phyloP scores from a whole-genome alignment of 148 eudicot genomes.

The Rhododendron williamsianum region DNA sequence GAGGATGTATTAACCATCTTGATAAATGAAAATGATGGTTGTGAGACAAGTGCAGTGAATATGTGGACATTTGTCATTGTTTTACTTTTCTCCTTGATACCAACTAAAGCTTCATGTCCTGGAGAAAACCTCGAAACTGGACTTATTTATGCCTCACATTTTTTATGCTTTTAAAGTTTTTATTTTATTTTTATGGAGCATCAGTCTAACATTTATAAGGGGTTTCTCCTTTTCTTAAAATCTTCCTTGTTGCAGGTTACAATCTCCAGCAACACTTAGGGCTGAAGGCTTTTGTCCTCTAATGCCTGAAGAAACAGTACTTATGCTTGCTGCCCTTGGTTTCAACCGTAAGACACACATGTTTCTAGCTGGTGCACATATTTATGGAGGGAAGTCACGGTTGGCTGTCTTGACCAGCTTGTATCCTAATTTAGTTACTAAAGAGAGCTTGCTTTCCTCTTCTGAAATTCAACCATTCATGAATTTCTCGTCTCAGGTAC shows the following conservation, averaged over 20 bases:
- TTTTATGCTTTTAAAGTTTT: neutral
- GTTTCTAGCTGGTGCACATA: conserved; percentile 91
- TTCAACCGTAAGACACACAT: conserved; percentile 76
- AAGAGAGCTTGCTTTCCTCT: conserved; percentile 76
- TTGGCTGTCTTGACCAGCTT: conserved; percentile 69
- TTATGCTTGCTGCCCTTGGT: conserved; percentile 95
- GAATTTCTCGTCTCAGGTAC: conserved; percentile 93
- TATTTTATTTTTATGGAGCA: neutral
- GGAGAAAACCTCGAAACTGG: neutral
- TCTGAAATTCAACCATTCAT: conserved; percentile 81
- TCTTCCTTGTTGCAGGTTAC: conserved; percentile 51
- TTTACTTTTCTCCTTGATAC: neutral
- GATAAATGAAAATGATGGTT: neutral
- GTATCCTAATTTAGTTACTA: conserved; percentile 90
- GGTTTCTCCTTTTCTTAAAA: neutral
- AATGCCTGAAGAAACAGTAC: conserved; percentile 94
- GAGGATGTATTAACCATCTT: neutral
- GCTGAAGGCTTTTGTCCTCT: conserved; percentile 89
- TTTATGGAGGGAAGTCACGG: conserved; percentile 84
- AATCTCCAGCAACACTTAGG: conserved; percentile 65
- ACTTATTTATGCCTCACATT: neutral
- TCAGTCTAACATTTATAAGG: conserved; percentile 6
- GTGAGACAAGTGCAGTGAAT: neutral
- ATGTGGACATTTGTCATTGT: neutral
- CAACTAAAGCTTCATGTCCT: neutral